Percentiles rank a stretch among this genome's conserved stretches.
Conservation (phyloP, 768 basidiomycete genomes). For the Exidia glandulosa region DNA sequence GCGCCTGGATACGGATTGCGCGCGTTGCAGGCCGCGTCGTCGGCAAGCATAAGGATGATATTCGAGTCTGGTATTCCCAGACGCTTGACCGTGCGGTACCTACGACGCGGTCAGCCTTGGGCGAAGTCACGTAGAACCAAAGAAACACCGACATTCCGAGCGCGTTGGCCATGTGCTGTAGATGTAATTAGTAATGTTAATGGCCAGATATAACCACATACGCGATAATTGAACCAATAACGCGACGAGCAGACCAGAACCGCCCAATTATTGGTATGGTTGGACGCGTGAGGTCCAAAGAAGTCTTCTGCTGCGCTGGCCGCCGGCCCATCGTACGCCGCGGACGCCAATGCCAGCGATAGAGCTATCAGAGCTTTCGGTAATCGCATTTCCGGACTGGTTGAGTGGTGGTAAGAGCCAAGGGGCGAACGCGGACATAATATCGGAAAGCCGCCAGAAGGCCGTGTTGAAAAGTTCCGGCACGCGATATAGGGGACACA, state of each 20-base stretch:
- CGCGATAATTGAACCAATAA: conserved; percentile 99
- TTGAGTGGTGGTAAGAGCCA: too few species aligned
- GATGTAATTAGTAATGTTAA: background rate
- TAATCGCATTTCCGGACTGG: background rate
- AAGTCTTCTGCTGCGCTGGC: background rate
- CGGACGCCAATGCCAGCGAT: background rate
- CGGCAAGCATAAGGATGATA: conserved; percentile 97
- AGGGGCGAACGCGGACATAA: too few species aligned
- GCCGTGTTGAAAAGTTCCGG: too few species aligned
- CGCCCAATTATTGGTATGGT: conserved; percentile 97
- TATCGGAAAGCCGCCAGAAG: too few species aligned
- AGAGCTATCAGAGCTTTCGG: background rate
- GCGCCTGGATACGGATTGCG: conserved; percentile 87
- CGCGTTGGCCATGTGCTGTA: conserved; percentile 97
- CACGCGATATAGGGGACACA: too few species aligned
- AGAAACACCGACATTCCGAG: conserved; percentile 70
- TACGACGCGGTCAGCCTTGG: too few species aligned
- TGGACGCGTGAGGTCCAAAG: conserved; percentile 10
- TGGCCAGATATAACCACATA: conserved; percentile 27
- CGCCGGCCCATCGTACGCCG: background rate
- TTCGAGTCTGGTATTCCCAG: conserved; percentile 97
- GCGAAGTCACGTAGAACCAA: too few species aligned
- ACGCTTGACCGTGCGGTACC: conserved; percentile 97
- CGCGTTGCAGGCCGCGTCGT: conserved; percentile 89
- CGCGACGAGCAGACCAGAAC: conserved; percentile 89